Evolutionary conservation across 257 asterid species (phyloP).

Genomic region (Solanum paucissectum): DNA sequence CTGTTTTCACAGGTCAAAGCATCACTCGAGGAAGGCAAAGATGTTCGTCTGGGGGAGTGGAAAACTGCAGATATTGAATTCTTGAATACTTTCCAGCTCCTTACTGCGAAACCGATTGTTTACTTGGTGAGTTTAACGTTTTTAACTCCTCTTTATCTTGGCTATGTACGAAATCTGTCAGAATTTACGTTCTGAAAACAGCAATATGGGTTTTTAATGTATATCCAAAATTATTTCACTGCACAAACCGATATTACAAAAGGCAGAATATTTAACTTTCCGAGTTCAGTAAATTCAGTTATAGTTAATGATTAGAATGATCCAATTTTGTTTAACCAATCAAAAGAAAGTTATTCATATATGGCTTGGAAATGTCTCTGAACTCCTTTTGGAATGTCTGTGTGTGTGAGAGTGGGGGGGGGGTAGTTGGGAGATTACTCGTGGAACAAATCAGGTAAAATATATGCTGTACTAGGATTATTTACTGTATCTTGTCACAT

Average conservation of each 20-base stretch:
- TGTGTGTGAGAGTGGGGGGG: background rate
- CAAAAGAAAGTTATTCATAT: background rate
- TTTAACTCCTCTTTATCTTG: background rate
- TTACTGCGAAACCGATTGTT: slow-evolving; percentile 93
- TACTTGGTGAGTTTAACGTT: slow-evolving; percentile 61
- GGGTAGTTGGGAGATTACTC: background rate
- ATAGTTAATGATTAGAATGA: background rate
- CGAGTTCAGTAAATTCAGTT: background rate
- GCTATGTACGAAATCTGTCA: background rate
- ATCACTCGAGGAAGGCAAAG: slow-evolving; percentile 68
- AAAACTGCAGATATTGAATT: slow-evolving; percentile 94
- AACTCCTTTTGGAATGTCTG: background rate
- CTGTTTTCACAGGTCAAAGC: slow-evolving; percentile 47
- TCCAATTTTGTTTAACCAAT: background rate
- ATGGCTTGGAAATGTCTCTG: background rate
- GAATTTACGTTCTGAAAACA: background rate
- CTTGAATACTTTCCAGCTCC: slow-evolving; percentile 88
- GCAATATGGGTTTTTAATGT: background rate
- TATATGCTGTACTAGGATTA: background rate
- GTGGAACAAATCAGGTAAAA: background rate
- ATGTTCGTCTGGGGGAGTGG: slow-evolving; percentile 88
- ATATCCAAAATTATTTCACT: background rate
- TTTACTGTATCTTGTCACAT: background rate
- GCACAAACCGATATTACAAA: background rate
- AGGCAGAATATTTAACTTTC: background rate